phyloP scores from a whole-genome alignment of 2,329 filamentous ascomycete genomes.

The Claviceps arundinis region DNA sequence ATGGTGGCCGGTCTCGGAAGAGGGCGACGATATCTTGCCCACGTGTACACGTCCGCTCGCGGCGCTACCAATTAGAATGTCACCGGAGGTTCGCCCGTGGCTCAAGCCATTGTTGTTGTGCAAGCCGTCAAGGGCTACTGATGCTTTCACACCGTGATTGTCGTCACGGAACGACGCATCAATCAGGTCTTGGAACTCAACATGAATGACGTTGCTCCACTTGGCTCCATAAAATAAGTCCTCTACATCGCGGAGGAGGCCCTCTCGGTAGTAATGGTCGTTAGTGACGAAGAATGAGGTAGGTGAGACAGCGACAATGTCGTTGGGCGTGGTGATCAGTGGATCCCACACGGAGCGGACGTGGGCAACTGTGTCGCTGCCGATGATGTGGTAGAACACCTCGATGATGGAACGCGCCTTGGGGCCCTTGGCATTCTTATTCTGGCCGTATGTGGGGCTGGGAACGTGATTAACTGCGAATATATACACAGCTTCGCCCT shows the following conservation, averaged over 20 bases:
- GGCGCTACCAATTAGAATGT: conserved; percentile 31
- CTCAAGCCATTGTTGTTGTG: conserved; percentile 45
- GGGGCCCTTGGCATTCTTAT: conserved; percentile 13
- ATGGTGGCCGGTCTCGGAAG: conserved; percentile 1
- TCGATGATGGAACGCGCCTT: conserved; percentile 41
- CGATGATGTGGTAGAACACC: conserved; percentile 40
- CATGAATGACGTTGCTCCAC: conserved; percentile 37
- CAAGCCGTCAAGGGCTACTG: conserved; percentile 29
- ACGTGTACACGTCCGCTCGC: conserved; percentile 34
- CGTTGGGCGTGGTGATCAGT: conserved; percentile 44
- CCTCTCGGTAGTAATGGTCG: conserved; percentile 41
- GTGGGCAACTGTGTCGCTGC: conserved; percentile 26
- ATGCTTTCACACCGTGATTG: conserved; percentile 24
- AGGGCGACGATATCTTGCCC: conserved; percentile 13
- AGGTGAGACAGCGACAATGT: conserved; percentile 35
- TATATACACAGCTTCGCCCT: conserved; percentile 37
- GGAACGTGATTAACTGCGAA: conserved; percentile 48
- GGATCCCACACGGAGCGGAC: conserved; percentile 40
- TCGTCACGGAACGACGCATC: conserved; percentile 12
- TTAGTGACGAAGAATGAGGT: conserved; percentile 45
- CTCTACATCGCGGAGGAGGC: conserved; percentile 33
- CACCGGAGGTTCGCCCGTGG: conserved; percentile 26
- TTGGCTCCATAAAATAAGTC: conserved; percentile 24
- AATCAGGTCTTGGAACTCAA: conserved; percentile 21
- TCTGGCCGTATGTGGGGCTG: conserved; percentile 25